Evolutionary conservation across 768 basidiomycete genomes (phyloP).

Genomic region (Boletus sensibilis): DNA sequence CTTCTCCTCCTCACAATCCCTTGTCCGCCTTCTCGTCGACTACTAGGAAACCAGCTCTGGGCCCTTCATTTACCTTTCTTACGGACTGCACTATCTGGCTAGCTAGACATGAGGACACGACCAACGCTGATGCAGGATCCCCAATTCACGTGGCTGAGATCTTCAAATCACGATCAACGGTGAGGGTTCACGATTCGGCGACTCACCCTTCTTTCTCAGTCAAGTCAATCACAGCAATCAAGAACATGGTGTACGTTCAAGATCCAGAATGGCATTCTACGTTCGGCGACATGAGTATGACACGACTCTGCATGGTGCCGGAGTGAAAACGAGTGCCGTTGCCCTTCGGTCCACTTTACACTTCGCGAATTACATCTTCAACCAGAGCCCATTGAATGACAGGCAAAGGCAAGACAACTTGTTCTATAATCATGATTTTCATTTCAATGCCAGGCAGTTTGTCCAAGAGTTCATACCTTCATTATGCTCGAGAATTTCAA

Average conservation of each 20-base stretch:
- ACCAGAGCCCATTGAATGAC: background rate
- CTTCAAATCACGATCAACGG: slow-evolving; percentile 43
- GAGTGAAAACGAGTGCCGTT: background rate
- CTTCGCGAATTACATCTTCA: background rate
- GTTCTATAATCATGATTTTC: background rate
- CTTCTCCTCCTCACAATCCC: slow-evolving; percentile 32
- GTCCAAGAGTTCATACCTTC: background rate
- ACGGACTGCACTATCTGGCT: slow-evolving; percentile 78
- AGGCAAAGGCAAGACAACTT: background rate
- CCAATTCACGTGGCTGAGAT: slow-evolving; percentile 39
- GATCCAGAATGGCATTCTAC: slow-evolving; percentile 34
- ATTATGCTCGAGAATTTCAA: background rate
- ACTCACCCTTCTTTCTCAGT: background rate
- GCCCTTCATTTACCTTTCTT: slow-evolving; percentile 71
- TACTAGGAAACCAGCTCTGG: slow-evolving; percentile 66
- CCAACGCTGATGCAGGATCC: slow-evolving; percentile 16
- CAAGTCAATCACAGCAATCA: slow-evolving; percentile 32
- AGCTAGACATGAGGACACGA: slow-evolving; percentile 26
- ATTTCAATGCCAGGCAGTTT: background rate
- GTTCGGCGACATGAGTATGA: slow-evolving; percentile 8
- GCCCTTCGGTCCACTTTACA: background rate
- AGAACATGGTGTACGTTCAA: slow-evolving; percentile 41
- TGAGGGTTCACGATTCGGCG: slow-evolving; percentile 16
- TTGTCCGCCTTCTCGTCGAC: slow-evolving; percentile 35
- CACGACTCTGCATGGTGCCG: background rate